Evolutionary conservation across 75 land plant genomes (phyloP).

Genomic region (Isoetes taiwanensis): DNA sequence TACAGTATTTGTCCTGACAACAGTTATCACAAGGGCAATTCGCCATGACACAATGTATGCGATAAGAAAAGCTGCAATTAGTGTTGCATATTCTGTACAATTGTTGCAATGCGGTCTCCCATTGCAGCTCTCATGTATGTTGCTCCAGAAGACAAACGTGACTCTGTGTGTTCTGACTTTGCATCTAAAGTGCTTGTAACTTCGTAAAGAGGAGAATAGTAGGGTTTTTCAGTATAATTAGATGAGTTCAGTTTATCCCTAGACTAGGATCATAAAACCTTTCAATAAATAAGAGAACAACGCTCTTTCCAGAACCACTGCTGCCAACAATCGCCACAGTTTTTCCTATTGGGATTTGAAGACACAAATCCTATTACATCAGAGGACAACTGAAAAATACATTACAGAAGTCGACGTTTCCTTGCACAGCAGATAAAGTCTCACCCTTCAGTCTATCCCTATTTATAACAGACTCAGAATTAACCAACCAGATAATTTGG

Average conservation of each 20-base stretch:
- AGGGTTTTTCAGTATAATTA: not conserved
- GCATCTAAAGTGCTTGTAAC: not conserved
- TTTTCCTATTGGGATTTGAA: not conserved
- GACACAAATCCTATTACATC: not conserved
- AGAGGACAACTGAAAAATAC: not conserved
- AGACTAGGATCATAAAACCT: not conserved
- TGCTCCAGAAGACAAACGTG: not conserved
- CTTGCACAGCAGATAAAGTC: not conserved
- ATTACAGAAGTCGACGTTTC: not conserved
- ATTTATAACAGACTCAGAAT: not conserved
- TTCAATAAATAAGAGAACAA: not conserved
- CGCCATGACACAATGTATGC: too few relatives aligned
- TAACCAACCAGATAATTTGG: not conserved
- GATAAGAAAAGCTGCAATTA: too few relatives aligned
- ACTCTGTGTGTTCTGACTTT: not conserved
- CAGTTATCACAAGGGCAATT: too few relatives aligned
- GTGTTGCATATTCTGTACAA: too few relatives aligned
- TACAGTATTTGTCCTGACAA: too few relatives aligned
- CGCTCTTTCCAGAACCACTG: not conserved
- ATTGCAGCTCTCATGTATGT: not conserved
- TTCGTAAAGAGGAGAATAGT: slow-evolving; percentile 1
- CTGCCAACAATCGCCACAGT: not conserved
- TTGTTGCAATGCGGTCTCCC: too few relatives aligned
- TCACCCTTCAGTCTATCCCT: not conserved
- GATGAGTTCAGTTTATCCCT: too few relatives aligned